Evolutionary conservation across 805 yeast genomes (phyloP).

Genomic region (Candida odintsovae): DNA sequence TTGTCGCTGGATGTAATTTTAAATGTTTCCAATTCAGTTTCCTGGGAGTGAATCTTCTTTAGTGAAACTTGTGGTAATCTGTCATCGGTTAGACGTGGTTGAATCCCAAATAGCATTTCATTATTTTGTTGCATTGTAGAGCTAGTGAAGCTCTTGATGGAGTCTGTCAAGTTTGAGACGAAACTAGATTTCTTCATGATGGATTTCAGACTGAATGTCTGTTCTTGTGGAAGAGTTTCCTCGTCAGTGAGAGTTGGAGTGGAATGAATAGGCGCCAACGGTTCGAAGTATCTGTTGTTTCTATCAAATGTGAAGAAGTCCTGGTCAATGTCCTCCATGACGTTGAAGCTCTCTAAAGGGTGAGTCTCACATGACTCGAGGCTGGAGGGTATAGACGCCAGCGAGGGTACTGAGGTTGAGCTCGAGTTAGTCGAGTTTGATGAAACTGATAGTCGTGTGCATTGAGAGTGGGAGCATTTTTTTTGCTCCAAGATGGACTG

Average conservation of each 20-base stretch:
- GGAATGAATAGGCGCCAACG: conserved; percentile 4
- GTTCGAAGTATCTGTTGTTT: conserved; percentile 4
- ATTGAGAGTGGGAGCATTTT: conserved; percentile 6
- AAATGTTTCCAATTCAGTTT: conserved; percentile 22
- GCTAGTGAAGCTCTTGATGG: conserved; percentile 13
- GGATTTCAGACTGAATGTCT: neutral
- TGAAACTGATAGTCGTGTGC: neutral
- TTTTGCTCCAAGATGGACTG: conserved; percentile 19
- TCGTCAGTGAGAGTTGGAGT: conserved; percentile 3
- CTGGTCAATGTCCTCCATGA: conserved; percentile 19
- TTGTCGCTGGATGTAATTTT: conserved; percentile 16
- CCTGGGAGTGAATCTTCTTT: conserved; percentile 3
- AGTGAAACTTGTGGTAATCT: conserved; percentile 9
- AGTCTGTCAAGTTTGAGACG: conserved; percentile 20
- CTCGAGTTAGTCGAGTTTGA: conserved; percentile 5
- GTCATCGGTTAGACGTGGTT: conserved; percentile 24
- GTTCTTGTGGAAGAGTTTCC: neutral
- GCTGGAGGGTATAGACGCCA: conserved; percentile 8
- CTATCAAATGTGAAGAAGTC: conserved; percentile 10
- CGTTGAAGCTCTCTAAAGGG: conserved; percentile 15
- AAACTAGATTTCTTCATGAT: conserved; percentile 11
- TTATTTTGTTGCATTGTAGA: conserved; percentile 14
- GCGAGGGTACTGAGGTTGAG: conserved; percentile 9
- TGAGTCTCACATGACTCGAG: conserved; percentile 15
- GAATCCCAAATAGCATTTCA: conserved; percentile 20